Base-by-base conservation (phyloP, 163 green algal species). In the Chlorella variabilis region DNA sequence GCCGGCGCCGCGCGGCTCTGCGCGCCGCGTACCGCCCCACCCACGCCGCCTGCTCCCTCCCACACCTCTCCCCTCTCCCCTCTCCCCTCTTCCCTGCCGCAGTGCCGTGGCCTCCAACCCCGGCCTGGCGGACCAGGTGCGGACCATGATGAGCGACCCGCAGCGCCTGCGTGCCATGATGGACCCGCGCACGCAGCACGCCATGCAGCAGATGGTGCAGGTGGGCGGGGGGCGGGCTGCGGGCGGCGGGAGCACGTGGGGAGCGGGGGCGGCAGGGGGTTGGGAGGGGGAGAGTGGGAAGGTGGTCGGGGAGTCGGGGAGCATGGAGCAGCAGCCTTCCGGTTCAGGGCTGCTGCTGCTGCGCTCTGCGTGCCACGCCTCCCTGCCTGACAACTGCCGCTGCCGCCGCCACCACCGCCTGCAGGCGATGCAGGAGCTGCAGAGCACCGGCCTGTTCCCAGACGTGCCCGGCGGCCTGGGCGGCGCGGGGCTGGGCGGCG, bases 151-250 rank as follows among this genome's bases (percentile, higher is more conserved):
- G 80, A 42, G 71, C 23, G 93, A 96, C 79, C 94, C 94, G 13
- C 86, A 96, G 75, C 63, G 88, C 69, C 61, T 98, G 86, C 87
- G 87, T 9, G 84, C 78, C 29, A 90, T 98, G 80, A 81, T 98
- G 38, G 86, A 93, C 81, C 91, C 88, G 3, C 81, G 93, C 54
- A 92, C 94, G 81, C 88, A 96, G 83, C 84, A 87, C 34, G 90
- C 91, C 41, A 93, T 95, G 82, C 87, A 93, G 87, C 86, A 94
- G 78, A 91, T 96, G 80, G 86, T 92, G 84, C 81, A 90, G 65
- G 83, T 85, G 25, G 92, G 94, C 84, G 51, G 83, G n/a, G n/a
- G n/a, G 56, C 78, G 89, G 77, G 75, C 91, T 78, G 38, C 85
- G 49, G 77, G 27, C 41, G 42, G 21, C 31, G 18, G 5, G 7